Conservation (phyloP, 148 eudicot genomes). For the Amaranthus cruentus region DNA sequence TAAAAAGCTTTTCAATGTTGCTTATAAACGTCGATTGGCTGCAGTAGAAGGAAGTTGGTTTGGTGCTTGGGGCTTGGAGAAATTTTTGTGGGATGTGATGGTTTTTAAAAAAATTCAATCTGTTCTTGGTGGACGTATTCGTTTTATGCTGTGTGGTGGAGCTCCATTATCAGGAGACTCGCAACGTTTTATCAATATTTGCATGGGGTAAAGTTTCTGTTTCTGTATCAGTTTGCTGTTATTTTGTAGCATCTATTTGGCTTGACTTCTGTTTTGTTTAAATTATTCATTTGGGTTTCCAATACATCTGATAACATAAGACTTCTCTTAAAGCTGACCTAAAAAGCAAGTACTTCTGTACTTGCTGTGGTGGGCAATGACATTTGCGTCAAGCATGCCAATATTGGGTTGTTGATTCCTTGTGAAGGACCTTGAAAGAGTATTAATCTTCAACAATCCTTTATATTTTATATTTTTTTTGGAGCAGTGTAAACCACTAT, state of each 20-base stretch:
- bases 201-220: constrained; percentile 74
- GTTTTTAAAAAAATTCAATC: constrained; percentile 66
- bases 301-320: neutral
- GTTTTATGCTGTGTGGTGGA: constrained; percentile 96
- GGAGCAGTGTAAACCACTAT: neutral
- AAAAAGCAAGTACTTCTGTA: neutral
- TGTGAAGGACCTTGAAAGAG: neutral
- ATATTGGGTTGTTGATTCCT: neutral
- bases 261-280: neutral
- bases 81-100: constrained; percentile 63
- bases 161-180: constrained; percentile 93
- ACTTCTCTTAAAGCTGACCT: neutral
- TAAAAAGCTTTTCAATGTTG: constrained; percentile 64
- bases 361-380: neutral
- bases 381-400: neutral
- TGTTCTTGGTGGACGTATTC: constrained; percentile 81
- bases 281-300: neutral
- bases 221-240: neutral
- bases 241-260: neutral
- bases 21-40: constrained; percentile 64
- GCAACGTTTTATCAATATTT: constrained; percentile 85
- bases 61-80: constrained; percentile 91
- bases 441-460: neutral
- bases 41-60: constrained; percentile 94
- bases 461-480: neutral